Evolutionary conservation across 2,329 filamentous ascomycete genomes (phyloP), one percentile per base, ranked within the genome.

Genomic region (Fusarium sp.): DNA sequence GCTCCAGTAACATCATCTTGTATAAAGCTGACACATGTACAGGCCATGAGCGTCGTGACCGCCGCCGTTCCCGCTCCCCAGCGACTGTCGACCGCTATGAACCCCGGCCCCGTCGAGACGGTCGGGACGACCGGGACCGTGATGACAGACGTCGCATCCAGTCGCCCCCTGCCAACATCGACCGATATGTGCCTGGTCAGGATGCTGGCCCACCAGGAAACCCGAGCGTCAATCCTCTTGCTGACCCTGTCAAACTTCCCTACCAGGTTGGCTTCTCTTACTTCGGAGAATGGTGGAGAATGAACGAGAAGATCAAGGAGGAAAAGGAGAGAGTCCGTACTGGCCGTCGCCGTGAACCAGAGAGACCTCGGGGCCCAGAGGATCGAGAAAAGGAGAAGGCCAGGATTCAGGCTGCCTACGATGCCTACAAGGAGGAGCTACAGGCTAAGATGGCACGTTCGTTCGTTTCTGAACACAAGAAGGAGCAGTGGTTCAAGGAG

Each of bases 401-500:
- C 46, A 89, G 86, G 75, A 94, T 94, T 19, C 91, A 94, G 69
- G 79, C 80, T 13, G 86, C 86, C 2, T 89, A 89, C 66, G 87
- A 90, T 68, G 64, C 79, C 1, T 90, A 90, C 71, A 88, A 88
- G 67, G 87, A 89, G 70, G 86, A 89, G 32, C 77, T 90, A 2
- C 87, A 89, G 69, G 86, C 83, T 4, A 89, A 88, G 73, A 94
- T 97, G 89, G 93, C 95, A 1, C 88, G 93, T 64, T 82, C 85
- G 1, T 99, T 99, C 73, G 95, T 99, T 37, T 86, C 89, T 45
- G 90, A 93, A 68, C 95, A 99, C 77, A 97, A 96, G 74, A 88
- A 88, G 38, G 95, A 99, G 75, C 94, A 99, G 73, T 99, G 95
- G 95, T 99, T 99, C 79, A 92, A 89, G 68, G 95, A 99, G 77